phyloP scores from a whole-genome alignment of 2,329 filamentous ascomycete genomes.

The Penicillium brevicompactum region DNA sequence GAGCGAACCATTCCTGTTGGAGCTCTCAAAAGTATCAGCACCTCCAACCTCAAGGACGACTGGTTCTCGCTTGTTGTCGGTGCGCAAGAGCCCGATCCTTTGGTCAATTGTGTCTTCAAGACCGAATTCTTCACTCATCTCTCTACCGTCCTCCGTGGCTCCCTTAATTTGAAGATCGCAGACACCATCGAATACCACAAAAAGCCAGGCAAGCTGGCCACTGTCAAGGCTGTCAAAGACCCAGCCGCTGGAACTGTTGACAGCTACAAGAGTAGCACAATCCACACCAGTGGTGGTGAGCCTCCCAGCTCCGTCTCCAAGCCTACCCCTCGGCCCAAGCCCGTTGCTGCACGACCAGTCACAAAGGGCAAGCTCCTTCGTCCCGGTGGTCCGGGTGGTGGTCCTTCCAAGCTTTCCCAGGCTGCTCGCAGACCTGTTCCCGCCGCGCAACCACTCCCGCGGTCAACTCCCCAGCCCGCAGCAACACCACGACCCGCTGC shows the following conservation, averaged over 20 bases:
- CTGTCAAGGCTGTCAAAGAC: constrained; percentile 89
- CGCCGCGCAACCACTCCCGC: constrained; percentile 40
- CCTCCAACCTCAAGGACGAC: constrained; percentile 83
- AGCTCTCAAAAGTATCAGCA: constrained; percentile 83
- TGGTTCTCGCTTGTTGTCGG: constrained; percentile 94
- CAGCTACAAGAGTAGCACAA: constrained; percentile 88
- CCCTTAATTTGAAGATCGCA: constrained; percentile 79
- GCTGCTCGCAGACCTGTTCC: constrained; percentile 36
- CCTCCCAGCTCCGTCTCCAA: constrained; percentile 78
- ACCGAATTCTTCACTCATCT: constrained; percentile 97
- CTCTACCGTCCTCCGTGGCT: constrained; percentile 74
- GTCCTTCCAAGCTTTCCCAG: constrained; percentile 69
- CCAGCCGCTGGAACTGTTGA: constrained; percentile 71
- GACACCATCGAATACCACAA: constrained; percentile 93
- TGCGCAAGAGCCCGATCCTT: constrained; percentile 86
- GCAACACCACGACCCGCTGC: constrained; percentile 37
- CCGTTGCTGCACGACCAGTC: constrained; percentile 83
- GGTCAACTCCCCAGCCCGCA: constrained; percentile 34
- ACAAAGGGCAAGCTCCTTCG: constrained; percentile 90
- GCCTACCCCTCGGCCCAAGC: constrained; percentile 84
- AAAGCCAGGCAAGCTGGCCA: constrained; percentile 89
- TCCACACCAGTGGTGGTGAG: constrained; percentile 86
- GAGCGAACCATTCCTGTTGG: constrained; percentile 83
- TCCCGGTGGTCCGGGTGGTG: constrained; percentile 81
- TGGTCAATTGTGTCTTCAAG: constrained; percentile 91